Evolutionary conservation across 352 stramenopile species (phyloP).

Genomic region (Phytopythium litorale): DNA sequence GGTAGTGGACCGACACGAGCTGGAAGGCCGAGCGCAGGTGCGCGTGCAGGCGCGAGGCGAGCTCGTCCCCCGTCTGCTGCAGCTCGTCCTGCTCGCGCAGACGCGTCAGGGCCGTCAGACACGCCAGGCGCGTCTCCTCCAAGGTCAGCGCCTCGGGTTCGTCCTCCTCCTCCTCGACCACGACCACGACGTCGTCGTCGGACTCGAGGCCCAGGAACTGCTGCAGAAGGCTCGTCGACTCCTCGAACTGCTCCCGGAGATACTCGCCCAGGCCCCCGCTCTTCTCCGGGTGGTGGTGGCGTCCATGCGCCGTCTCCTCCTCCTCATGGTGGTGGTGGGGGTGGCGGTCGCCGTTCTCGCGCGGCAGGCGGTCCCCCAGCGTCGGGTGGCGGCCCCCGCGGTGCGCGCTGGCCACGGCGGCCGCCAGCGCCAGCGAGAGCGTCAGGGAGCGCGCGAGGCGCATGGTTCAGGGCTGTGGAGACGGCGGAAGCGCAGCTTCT

Average conservation of each 20-base stretch:
- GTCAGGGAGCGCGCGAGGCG: constrained; percentile 16
- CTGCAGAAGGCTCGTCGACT: constrained; percentile 35
- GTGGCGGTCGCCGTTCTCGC: neutral
- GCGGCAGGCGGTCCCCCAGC: constrained; percentile 2
- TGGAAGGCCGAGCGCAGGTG: constrained; percentile 38
- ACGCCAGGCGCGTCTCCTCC: constrained; percentile 34
- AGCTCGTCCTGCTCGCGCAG: constrained; percentile 45
- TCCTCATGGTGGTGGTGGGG: constrained; percentile 11
- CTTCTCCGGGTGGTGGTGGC: constrained; percentile 5
- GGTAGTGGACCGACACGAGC: constrained; percentile 36
- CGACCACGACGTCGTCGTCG: constrained; percentile 19
- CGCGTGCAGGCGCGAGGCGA: constrained; percentile 29
- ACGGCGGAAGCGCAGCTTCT: neutral
- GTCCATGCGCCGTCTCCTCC: neutral
- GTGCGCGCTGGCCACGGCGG: constrained; percentile 17
- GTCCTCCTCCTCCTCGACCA: constrained; percentile 23
- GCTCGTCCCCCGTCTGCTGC: constrained; percentile 18
- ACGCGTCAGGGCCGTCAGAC: constrained; percentile 35
- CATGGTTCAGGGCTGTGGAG: constrained; percentile 11
- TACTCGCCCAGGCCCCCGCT: constrained; percentile 18
- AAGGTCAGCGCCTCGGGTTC: constrained; percentile 10
- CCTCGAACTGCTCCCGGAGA: constrained; percentile 34
- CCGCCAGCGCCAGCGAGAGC: constrained; percentile 16
- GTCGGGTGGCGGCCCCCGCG: constrained; percentile 5
- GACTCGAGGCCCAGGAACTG: constrained; percentile 23